Evolutionary conservation across 164 flowering plant species (phyloP), one percentile per base, ranked within the genome.

Genomic region (Aristolochia californica): DNA sequence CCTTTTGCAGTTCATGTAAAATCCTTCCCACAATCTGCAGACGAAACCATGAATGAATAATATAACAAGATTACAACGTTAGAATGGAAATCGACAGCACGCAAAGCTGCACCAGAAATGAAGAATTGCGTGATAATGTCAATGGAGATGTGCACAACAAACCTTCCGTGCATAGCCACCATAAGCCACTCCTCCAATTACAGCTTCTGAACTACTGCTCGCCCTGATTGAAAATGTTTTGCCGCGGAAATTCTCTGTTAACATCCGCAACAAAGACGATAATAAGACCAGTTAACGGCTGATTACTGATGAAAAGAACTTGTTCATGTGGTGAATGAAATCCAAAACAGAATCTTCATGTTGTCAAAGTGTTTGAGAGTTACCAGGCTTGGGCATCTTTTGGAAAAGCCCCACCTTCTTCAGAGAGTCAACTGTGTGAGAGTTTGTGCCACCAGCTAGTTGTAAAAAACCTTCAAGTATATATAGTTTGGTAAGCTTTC

Each of bases 101-200:
- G 22, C 38, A 16, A 20, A 28, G 17, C 18, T 20, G 17, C 4
- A n/a, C 57, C 27, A 28, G 28, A 15, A 16, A 7, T 17, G 34
- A 53, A 53, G n/a, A 16, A 16, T 17, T 13, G 26, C 34, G 26
- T 15, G 56, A 18, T 34, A 24, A 43, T 21, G 40, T 45, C 12
- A 1, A 51, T 22, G 5, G 23, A 55, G 22, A 62, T 22, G 7
- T 45, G 48, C n/a, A 22, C 45, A n/a, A n/a, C 49, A 57, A 16
- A 84, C 96, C 87, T 85, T 88, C 45, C 93, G 69, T 38, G 97
- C 94, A 71, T 84, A 89, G 61, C 97, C 86, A 43, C 94, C 94
- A 58, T 81, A 89, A 61, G 97, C 97, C 59, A 89, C 66, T 24
- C 96, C 96, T 60, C 80, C 77, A 58, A 88, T 83, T 50, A 71